A percentile compares a stretch with the other conserved stretches of the same genome.
Evolutionary conservation across 805 yeast species (phyloP).

Genomic region (Metschnikowia baotianmanensis): DNA sequence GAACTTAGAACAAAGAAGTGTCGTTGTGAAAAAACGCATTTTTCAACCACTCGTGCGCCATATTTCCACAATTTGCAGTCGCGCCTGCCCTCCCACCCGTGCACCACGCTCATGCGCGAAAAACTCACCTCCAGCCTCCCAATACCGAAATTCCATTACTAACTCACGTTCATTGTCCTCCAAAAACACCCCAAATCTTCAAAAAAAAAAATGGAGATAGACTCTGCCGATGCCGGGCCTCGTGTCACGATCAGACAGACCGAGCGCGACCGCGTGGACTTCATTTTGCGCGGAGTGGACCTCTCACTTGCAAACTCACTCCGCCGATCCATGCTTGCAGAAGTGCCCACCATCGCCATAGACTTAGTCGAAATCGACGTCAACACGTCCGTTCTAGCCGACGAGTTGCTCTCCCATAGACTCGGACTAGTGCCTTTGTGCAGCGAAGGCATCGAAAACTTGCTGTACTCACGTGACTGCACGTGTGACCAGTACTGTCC

Average conservation of each 20-base stretch:
- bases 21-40: no score
- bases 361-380: conserved; percentile 92
- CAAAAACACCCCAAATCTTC: no score
- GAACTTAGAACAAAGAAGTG: no score
- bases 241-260: conserved; percentile 86
- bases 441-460: conserved; percentile 76
- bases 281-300: conserved; percentile 83
- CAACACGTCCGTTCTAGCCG: conserved; percentile 93
- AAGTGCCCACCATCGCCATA: conserved; percentile 94
- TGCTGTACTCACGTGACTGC: conserved; percentile 91
- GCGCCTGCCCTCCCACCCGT: background rate
- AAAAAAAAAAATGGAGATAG: conserved; percentile 24
- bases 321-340: conserved; percentile 90
- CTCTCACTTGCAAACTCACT: conserved; percentile 88
- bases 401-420: conserved; percentile 93
- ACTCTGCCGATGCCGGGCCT: conserved; percentile 51
- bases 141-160: background rate
- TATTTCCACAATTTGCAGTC: no score
- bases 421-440: conserved; percentile 89
- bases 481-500: conserved; percentile 98
- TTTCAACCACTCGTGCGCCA: no score
- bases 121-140: background rate
- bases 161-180: no score
- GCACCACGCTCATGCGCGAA: background rate
- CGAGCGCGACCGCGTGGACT: conserved; percentile 84